Percentiles rank a stretch among this genome's conserved stretches.
Evolutionary conservation across 2,329 filamentous ascomycete species (phyloP).

Genomic region (Cercospora canescens): DNA sequence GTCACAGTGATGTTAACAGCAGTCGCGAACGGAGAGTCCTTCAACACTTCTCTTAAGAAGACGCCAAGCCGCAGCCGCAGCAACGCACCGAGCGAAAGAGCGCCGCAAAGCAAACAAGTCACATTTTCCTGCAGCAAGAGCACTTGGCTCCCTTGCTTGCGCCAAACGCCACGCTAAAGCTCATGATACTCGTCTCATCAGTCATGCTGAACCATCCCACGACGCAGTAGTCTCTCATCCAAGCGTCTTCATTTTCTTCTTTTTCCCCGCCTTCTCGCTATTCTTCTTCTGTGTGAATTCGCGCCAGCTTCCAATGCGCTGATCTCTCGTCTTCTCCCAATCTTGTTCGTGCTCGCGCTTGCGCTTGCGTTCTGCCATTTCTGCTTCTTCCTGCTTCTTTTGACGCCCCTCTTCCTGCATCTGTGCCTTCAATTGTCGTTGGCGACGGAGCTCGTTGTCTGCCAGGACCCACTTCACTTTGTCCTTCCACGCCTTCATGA

Average conservation of each 20-base stretch:
- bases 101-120: neutral
- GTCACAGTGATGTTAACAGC: neutral
- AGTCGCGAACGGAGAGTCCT: too few species aligned
- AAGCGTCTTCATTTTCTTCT: slow-evolving; percentile 55
- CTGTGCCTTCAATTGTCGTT: slow-evolving; percentile 85
- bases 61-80: too few species aligned
- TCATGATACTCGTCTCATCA: neutral
- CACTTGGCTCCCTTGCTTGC: neutral
- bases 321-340: slow-evolving; percentile 90
- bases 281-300: slow-evolving; percentile 72
- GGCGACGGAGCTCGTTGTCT: slow-evolving; percentile 83
- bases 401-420: slow-evolving; percentile 95
- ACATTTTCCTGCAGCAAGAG: slow-evolving; percentile 1
- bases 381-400: slow-evolving; percentile 81
- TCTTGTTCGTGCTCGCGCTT: slow-evolving; percentile 86
- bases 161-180: slow-evolving; percentile 17
- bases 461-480: slow-evolving; percentile 88
- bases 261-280: slow-evolving; percentile 45
- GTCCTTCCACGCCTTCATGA: slow-evolving; percentile 81
- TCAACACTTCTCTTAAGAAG: too few species aligned
- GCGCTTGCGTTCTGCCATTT: slow-evolving; percentile 63
- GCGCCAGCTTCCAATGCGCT: slow-evolving; percentile 91
- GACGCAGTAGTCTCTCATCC: slow-evolving; percentile 40
- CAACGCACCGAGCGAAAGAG: neutral
- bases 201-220: neutral